A percentile compares a stretch with the other conserved stretches of the same genome.
These are phyloP conservation scores for Wallacemonas sp. DNA, from an alignment of 208 protist species.

Conservation along the genomic window DNA sequence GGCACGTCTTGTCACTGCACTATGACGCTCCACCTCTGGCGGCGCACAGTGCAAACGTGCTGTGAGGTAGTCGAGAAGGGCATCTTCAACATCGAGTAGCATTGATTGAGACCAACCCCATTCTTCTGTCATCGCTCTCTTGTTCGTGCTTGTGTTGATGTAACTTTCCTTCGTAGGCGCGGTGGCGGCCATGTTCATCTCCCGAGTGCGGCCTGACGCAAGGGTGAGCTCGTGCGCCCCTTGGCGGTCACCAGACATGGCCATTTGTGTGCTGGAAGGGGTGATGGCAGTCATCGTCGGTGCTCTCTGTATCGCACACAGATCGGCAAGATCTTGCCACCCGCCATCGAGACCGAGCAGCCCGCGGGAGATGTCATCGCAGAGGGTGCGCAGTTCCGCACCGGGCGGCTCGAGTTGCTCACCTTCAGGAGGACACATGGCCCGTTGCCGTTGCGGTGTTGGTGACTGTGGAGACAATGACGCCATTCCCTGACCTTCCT, in stretches of 20 bases:
- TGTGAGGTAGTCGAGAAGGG: neutral
- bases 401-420: slow-evolving; percentile 13
- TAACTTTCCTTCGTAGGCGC: too few species aligned
- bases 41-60: slow-evolving; percentile 5
- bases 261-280: too few species aligned
- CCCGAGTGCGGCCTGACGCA: too few species aligned
- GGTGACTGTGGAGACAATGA: neutral
- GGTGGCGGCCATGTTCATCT: too few species aligned
- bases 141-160: too few species aligned
- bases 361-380: slow-evolving; percentile 48
- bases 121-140: neutral
- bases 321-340: slow-evolving; percentile 30
- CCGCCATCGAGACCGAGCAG: slow-evolving; percentile 52
- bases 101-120: neutral
- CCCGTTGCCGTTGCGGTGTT: neutral
- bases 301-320: neutral
- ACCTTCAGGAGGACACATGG: neutral
- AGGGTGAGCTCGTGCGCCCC: too few species aligned
- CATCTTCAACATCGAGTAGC: slow-evolving; percentile 7
- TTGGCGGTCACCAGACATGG: too few species aligned
- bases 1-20: neutral
- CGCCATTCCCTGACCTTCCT: neutral
- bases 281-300: too few species aligned
- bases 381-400: slow-evolving; percentile 11
- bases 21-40: neutral